Base-by-base conservation (phyloP, 306 rosid genomes). In the Medicago lupulina region DNA sequence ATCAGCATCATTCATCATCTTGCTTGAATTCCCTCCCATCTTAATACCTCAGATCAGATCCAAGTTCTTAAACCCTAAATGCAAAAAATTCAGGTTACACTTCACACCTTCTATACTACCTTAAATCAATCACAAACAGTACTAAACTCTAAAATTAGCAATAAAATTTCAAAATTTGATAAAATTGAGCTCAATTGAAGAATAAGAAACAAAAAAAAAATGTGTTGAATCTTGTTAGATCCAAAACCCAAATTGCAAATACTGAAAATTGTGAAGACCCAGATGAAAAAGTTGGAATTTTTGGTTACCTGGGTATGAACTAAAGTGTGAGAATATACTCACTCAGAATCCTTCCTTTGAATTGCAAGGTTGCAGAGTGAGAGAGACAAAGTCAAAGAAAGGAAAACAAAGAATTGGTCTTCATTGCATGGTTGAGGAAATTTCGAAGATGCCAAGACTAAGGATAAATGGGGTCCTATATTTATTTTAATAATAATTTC, bases 1-100 rank as follows among this genome's bases (percentile, higher is more conserved):
- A 63, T 21, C 7, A 46, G 17, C 79, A 65, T 43, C 59, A 53
- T n/a, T 58, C 67, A 7, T 70, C 77, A 14, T 80, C 81, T 93
- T 93, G 67, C 96, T 86, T 38, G 80, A 83, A 47, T 87, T 82
- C 15, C 89, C 90, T 58, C 98, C 98, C 96, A 93, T 87, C 87
- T 82, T 57, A 17, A 53, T 12, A 75, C 25, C 60, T 64, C 38
- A 60, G n/a, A 65, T 47, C 47, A 79, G 61, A 64, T 47, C 71
- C 73, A 77, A 8, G 60, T 82, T 77, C 79, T 39, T 19, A 70
- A 70, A 43, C 19, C 57, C 49, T 2, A 74, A 21, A 21, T 13
- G 17, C 18, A 61, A 41, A 50, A 40, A 11, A 12, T 49, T 9
- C 31, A 21, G 7, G 0, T n/a, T 55, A 17, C 21, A 43, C 31